Percentiles rank a stretch among this genome's conserved stretches.
phyloP scores from a whole-genome alignment of 2,329 filamentous ascomycete genomes.

The Trichoderma guizhouense region DNA sequence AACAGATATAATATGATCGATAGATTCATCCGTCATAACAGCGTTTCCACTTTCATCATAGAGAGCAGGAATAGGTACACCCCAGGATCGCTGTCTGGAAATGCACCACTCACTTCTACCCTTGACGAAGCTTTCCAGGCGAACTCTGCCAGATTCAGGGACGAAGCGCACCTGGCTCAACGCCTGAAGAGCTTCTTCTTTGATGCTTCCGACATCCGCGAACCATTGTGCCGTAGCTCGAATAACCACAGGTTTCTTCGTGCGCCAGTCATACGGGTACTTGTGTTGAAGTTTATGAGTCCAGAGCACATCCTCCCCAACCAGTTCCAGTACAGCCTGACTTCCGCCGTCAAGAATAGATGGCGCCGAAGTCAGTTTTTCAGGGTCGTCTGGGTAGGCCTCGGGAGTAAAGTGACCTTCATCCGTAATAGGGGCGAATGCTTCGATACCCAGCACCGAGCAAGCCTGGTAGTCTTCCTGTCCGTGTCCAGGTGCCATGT shows the following conservation, averaged over 20 bases:
- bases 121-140: slow-evolving; percentile 81
- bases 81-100: slow-evolving; percentile 92
- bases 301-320: slow-evolving; percentile 63
- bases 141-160: slow-evolving; percentile 67
- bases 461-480: slow-evolving; percentile 94
- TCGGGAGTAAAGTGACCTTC: slow-evolving; percentile 76
- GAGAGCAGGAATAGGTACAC: slow-evolving; percentile 89
- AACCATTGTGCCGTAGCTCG: slow-evolving; percentile 98
- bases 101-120: slow-evolving; percentile 97
- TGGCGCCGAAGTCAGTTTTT: slow-evolving; percentile 62
- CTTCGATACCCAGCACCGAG: slow-evolving; percentile 63
- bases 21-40: slow-evolving; percentile 73
- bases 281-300: slow-evolving; percentile 78
- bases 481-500: slow-evolving; percentile 89
- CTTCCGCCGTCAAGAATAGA: slow-evolving; percentile 69
- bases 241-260: slow-evolving; percentile 86
- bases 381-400: slow-evolving; percentile 68
- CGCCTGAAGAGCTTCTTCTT: slow-evolving; percentile 65
- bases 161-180: slow-evolving; percentile 73
- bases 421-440: slow-evolving; percentile 79
- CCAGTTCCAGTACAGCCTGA: slow-evolving; percentile 64
- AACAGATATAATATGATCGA: slow-evolving; percentile 78
- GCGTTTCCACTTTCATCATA: slow-evolving; percentile 72
- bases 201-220: slow-evolving; percentile 83
- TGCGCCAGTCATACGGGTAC: slow-evolving; percentile 97